Percentiles rank a stretch among this genome's conserved stretches.
These are phyloP conservation scores for Cystobasidium sp. DNA, from an alignment of 1,284 basidiomycete genomes.

Conservation along the genomic window DNA sequence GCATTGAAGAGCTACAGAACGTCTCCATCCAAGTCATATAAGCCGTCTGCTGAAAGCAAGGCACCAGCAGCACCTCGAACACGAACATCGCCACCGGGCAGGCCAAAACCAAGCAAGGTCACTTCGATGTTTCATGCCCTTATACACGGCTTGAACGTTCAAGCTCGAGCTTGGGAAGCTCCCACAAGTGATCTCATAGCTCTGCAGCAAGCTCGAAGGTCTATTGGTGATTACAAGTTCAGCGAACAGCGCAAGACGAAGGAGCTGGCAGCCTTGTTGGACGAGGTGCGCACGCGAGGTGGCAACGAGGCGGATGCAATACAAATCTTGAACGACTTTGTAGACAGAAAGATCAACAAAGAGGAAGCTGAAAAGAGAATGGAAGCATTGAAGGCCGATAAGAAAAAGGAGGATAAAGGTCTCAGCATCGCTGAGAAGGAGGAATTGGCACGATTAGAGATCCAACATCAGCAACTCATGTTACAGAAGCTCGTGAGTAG, in stretches of 20 bases:
- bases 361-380: constrained; percentile 21
- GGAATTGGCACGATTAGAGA: constrained; percentile 14
- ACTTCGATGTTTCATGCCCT: constrained; percentile 6
- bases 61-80: not conserved
- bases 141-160: constrained; percentile 4
- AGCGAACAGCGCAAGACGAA: not conserved
- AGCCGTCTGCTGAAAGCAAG: not conserved
- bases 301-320: constrained; percentile 30
- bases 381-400: constrained; percentile 20
- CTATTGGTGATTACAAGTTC: constrained; percentile 1
- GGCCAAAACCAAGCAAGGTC: constrained; percentile 1
- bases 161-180: constrained; percentile 30
- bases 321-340: constrained; percentile 3
- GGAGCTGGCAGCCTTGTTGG: constrained; percentile 8
- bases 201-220: constrained; percentile 19
- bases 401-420: constrained; percentile 23
- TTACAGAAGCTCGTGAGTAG: constrained; percentile 31
- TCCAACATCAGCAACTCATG: constrained; percentile 13
- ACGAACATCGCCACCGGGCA: not conserved
- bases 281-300: constrained; percentile 26
- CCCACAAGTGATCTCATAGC: constrained; percentile 15
- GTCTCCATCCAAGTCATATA: not conserved
- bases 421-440: constrained; percentile 29
- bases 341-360: constrained; percentile 15
- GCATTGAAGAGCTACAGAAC: not conserved